Evolutionary conservation across 1,284 basidiomycete species (phyloP).

Genomic region (Peniophora sp.): DNA sequence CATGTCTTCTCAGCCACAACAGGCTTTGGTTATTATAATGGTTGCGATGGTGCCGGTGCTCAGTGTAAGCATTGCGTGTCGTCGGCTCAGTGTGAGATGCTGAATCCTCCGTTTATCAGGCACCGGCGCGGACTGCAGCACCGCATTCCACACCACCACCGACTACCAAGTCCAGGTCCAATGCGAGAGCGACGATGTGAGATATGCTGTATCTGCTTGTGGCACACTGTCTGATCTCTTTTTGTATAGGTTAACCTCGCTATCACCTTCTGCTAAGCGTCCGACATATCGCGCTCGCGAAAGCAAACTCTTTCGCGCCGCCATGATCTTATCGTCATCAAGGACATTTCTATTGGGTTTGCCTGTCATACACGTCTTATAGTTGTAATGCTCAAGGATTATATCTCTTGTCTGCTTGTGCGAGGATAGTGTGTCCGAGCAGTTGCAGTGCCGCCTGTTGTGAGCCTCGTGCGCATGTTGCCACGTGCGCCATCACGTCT

Average conservation of each 20-base stretch:
- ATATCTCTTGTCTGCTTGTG: no score
- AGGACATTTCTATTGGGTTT: no score
- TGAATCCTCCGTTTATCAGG: neutral
- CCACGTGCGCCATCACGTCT: no score
- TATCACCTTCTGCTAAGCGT: conserved; percentile 16
- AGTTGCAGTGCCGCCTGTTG: no score
- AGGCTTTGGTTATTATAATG: conserved; percentile 15
- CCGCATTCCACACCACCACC: conserved; percentile 14
- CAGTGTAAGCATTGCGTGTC: conserved; percentile 1
- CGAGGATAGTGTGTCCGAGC: no score
- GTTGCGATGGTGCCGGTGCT: conserved; percentile 6
- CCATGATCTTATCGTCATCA: no score
- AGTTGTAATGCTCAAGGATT: no score
- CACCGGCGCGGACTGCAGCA: conserved; percentile 1
- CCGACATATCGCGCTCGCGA: no score
- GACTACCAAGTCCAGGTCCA: conserved; percentile 20
- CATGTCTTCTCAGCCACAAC: neutral
- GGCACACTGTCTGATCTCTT: neutral
- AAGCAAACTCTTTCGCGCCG: no score
- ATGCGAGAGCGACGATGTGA: conserved; percentile 17
- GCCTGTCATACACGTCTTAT: no score
- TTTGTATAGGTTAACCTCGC: conserved; percentile 13
- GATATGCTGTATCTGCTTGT: neutral
- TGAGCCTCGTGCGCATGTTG: no score
- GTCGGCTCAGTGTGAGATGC: no score